Conservation (phyloP, 1,284 basidiomycete genomes). For the Trametes versicolor region DNA sequence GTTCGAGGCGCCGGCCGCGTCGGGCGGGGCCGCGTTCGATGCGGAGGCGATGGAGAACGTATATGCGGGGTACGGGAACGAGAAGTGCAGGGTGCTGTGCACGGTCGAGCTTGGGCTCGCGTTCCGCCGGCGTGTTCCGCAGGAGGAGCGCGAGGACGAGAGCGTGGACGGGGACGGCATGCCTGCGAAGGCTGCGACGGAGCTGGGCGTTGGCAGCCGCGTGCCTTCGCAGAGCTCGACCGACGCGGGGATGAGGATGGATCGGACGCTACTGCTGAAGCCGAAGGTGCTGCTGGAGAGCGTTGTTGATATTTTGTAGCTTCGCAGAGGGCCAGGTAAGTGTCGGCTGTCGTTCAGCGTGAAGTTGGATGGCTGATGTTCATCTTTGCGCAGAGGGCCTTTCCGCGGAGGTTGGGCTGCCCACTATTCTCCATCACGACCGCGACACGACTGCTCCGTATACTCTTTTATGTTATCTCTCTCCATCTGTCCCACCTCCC, state of each 20-base stretch:
- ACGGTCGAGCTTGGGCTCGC: constrained; percentile 49
- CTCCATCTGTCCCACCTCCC: background rate
- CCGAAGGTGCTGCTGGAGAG: constrained; percentile 50
- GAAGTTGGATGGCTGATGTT: background rate
- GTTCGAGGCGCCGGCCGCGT: constrained; percentile 5
- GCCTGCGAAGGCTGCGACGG: constrained; percentile 19
- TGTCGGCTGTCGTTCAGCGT: background rate
- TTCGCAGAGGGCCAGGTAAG: constrained; percentile 8
- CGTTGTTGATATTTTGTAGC: constrained; percentile 45
- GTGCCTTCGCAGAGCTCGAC: constrained; percentile 22
- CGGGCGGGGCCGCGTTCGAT: constrained; percentile 38
- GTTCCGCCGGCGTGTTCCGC: constrained; percentile 38
- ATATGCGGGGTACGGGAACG: constrained; percentile 44
- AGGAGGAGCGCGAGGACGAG: constrained; percentile 28
- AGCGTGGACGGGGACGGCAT: constrained; percentile 33
- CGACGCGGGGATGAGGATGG: constrained; percentile 33
- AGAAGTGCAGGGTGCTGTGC: constrained; percentile 45
- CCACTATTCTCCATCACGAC: background rate
- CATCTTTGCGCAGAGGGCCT: background rate
- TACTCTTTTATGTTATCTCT: too few relatives aligned
- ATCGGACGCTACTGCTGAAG: constrained; percentile 46
- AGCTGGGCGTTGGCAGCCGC: constrained; percentile 21
- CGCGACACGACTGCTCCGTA: background rate
- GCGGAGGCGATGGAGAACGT: constrained; percentile 47
- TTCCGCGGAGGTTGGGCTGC: background rate